Conservation (phyloP, 805 yeast genomes). For the Sporopachydermia lactativora region DNA sequence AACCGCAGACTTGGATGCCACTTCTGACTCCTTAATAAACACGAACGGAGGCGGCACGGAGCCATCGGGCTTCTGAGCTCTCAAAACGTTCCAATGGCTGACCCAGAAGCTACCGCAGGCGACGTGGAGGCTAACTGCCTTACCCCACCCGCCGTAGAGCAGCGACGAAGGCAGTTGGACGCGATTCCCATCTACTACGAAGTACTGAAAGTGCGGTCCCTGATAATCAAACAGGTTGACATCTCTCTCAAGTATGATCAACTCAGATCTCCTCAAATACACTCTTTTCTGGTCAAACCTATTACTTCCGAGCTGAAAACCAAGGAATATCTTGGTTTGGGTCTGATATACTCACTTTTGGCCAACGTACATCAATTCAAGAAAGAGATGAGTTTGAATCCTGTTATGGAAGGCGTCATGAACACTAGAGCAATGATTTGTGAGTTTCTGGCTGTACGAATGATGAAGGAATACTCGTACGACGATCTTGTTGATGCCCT, state of each 20-base stretch:
- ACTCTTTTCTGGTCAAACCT: conserved; percentile 33
- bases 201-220: conserved; percentile 25
- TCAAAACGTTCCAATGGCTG: no score
- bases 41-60: no score
- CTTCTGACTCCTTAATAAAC: no score
- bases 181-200: conserved; percentile 20
- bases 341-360: conserved; percentile 24
- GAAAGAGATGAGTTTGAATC: conserved; percentile 18
- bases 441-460: conserved; percentile 36
- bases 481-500: conserved; percentile 30
- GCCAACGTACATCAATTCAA: conserved; percentile 24
- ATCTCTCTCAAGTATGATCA: conserved; percentile 36
- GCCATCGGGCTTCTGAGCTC: no score
- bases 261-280: conserved; percentile 35
- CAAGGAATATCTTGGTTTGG: conserved; percentile 14
- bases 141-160: background rate
- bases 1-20: no score
- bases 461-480: conserved; percentile 31
- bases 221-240: conserved; percentile 27
- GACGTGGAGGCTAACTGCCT: background rate
- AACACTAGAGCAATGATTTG: conserved; percentile 35
- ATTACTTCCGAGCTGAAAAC: conserved; percentile 22
- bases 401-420: conserved; percentile 20
- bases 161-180: conserved; percentile 15
- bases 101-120: background rate